Base-by-base conservation (phyloP, 176 grass and related monocot species). In the Coix lacrymajobi region DNA sequence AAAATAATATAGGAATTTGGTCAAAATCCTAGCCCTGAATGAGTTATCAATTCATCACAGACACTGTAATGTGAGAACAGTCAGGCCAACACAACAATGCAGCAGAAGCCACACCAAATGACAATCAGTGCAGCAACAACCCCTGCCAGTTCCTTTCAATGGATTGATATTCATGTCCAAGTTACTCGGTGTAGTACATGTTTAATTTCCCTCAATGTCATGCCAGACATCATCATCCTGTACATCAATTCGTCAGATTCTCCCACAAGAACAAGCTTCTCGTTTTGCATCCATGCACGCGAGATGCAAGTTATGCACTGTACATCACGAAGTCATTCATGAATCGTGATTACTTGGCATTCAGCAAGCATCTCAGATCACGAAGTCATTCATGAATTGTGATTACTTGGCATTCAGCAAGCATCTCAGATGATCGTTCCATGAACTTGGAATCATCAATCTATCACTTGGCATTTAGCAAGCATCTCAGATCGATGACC, bases 51-150 rank as follows among this genome's bases (percentile, higher is more conserved):
- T 22, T 52, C 49, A 52, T 52, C 49, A 52, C 7, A 52, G 19
- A 52, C 49, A 52, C 19, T 52, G 17, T 19, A 52, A 22, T 1
- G 48, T 51, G 48, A 51, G 48, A 52, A 8, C 19, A 52, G 49
- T 52, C 49, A 52, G 49, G 17, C 48, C 49, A 52, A 52, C 19
- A 52, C 19, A 52, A 9, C 11, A 60, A n/a, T 62, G 69, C 74
- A 70, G 11, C 37, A 28, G 30, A 28, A 68, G 10, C 7, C n/a
- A 22, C 65, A 10, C 28, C 73, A 40, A 24, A 43, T 51, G 44
- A 78, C 66, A 72, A 83, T 72, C 65, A 52, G 19, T 57, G 36
- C 54, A 72, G n/a, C 78, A 62, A 25, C 54, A 54, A 34, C 66
- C 43, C 9, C 69, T 79, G 66, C 22, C 66, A 73, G 66, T 37